Evolutionary conservation across 495 filamentous ascomycete species (phyloP).

Genomic region (Cenococcum geophilum): DNA sequence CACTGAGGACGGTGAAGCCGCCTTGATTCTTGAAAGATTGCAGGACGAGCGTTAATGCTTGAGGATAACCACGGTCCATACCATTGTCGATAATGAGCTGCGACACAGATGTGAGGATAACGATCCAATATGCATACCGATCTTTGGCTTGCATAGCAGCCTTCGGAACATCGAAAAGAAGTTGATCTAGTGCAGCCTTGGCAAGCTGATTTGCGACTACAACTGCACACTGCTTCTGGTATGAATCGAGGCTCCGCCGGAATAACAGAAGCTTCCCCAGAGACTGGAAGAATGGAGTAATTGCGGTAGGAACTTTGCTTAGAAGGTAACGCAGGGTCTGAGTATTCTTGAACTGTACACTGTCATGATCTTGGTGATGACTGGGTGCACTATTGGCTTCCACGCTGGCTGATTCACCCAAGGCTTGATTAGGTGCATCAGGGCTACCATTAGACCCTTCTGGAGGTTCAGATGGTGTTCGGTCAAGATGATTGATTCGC

Average conservation of each 20-base stretch:
- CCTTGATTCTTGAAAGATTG: conserved; percentile 76
- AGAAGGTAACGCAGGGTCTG: conserved; percentile 69
- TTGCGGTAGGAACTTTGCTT: conserved; percentile 62
- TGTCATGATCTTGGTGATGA: conserved; percentile 29
- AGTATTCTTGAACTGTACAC: conserved; percentile 68
- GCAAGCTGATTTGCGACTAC: conserved; percentile 75
- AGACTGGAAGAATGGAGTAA: conserved; percentile 69
- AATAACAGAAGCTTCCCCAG: conserved; percentile 73
- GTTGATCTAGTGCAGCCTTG: conserved; percentile 59
- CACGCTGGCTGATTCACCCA: background rate
- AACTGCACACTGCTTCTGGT: conserved; percentile 58
- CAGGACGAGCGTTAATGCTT: conserved; percentile 72
- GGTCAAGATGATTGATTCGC: conserved; percentile 11
- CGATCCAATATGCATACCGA: conserved; percentile 69
- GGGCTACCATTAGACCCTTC: conserved; percentile 3
- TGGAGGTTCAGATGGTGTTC: conserved; percentile 1
- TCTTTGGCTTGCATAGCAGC: conserved; percentile 43
- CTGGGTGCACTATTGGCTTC: background rate
- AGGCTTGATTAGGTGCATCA: background rate
- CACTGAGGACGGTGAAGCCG: conserved; percentile 67
- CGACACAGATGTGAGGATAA: conserved; percentile 68
- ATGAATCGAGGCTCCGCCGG: conserved; percentile 60
- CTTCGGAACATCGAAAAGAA: conserved; percentile 47
- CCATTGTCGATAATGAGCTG: conserved; percentile 68
- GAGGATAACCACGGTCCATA: conserved; percentile 53